Evolutionary conservation across 345 rosid genomes (phyloP).

Genomic region (Populus davidiana): DNA sequence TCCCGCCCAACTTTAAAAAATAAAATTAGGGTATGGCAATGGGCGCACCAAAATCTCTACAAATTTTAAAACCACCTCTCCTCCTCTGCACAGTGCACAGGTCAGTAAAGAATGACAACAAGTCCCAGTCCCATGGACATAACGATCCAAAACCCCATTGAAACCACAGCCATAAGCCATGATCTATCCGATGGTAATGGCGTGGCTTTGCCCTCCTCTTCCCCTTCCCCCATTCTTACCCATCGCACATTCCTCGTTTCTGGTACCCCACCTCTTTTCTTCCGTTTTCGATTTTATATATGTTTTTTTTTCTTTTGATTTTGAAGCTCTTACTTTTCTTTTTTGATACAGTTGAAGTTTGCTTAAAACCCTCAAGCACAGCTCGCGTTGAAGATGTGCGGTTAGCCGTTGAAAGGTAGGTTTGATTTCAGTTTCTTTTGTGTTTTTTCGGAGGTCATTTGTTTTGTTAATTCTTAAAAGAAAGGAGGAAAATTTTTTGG

Average conservation of each 20-base stretch:
- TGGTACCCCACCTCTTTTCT: slow-evolving; percentile 32
- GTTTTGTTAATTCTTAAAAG: neutral
- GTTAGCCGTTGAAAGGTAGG: slow-evolving; percentile 63
- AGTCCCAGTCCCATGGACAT: slow-evolving; percentile 12
- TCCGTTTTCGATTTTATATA: neutral
- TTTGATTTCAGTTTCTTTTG: neutral
- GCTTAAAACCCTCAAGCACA: slow-evolving; percentile 83
- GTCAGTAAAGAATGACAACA: slow-evolving; percentile 2
- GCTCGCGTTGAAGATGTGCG: slow-evolving; percentile 65
- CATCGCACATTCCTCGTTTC: slow-evolving; percentile 64
- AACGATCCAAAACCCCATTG: neutral
- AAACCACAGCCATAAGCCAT: neutral
- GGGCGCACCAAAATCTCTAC: neutral
- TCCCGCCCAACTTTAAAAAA: neutral
- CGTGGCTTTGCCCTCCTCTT: neutral
- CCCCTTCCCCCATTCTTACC: slow-evolving; percentile 33
- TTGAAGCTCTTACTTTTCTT: neutral
- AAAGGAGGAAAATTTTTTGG: neutral
- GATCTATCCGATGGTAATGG: neutral
- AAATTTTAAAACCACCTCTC: neutral
- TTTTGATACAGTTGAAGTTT: slow-evolving; percentile 69
- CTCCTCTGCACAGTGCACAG: neutral
- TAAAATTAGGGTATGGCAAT: neutral
- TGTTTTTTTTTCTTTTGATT: neutral
- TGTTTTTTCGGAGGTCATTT: neutral